Evolutionary conservation across 2,329 filamentous ascomycete species (phyloP), one percentile per base, ranked within the genome.

Genomic region (Cladobotryum protrusum): DNA sequence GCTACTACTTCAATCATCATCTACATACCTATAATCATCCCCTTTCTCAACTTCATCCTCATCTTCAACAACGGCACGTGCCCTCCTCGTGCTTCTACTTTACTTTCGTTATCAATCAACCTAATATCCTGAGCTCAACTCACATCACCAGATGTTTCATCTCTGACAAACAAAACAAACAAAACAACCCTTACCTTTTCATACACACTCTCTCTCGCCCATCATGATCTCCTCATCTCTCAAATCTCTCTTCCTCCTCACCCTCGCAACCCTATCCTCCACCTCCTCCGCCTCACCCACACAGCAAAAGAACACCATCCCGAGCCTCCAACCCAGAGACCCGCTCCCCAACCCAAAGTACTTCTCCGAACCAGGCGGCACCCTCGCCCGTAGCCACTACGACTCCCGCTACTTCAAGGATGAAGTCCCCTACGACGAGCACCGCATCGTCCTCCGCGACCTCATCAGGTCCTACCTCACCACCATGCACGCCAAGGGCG

Each of bases 381-480:
- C 75, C 58, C 70, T 81, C 47, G 74, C 76, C 29, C 75, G 86
- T 18, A 79, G 80, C 46, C 87, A 92, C 69, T 92, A 92, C 67
- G 87, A 92, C 66, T 66, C 63, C 19, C 82, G 88, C 54, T 92
- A 77, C 68, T 92, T 86, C 68, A 72, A 75, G 36, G 68, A 68
- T 4, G 68, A 75, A n/a, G 77, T 91, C 8, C 69, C 75, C 13
- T 86, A 90, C 66, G 78, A 80, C 36, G 78, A 84, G 55, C 82
- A 87, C 60, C 76, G 77, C n/a, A 71, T 79, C 24, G 81, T 81
- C 5, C 77, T 92, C 49, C 76, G 76, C 45, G 77, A 87, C 64
- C 81, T 93, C 57, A 79, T 90, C 56, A 80, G 83, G 54, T 83
- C 86, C 46, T 93, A 93, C 68, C 76, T 93, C 41, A 74, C 75